Percentiles rank a stretch among this genome's conserved stretches.
Evolutionary conservation across 768 basidiomycete genomes (phyloP).

Genomic region (Lactarius deliciosus): DNA sequence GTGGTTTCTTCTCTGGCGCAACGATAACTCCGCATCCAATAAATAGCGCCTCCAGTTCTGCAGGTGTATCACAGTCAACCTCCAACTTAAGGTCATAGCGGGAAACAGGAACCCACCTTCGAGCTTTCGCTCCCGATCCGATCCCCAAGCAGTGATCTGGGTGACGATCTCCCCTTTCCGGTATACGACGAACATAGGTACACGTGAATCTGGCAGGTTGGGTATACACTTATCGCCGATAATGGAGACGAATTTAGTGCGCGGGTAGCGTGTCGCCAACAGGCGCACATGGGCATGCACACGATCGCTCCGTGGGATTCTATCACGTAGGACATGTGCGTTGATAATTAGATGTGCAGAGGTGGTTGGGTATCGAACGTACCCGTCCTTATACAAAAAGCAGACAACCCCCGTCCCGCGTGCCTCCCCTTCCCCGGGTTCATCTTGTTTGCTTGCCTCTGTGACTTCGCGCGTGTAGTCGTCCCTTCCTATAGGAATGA

Average conservation of each 20-base stretch:
- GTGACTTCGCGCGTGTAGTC: slow-evolving; percentile 96
- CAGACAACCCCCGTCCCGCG: slow-evolving; percentile 91
- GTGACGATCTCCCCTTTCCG: slow-evolving; percentile 87
- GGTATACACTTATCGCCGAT: slow-evolving; percentile 93
- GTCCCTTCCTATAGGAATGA: slow-evolving; percentile 87
- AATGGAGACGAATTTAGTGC: slow-evolving; percentile 95
- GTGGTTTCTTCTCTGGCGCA: slow-evolving; percentile 47
- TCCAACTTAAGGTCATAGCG: slow-evolving; percentile 7
- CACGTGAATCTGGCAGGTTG: slow-evolving; percentile 87
- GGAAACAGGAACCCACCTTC: slow-evolving; percentile 56
- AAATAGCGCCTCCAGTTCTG: slow-evolving; percentile 72
- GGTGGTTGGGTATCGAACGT: slow-evolving; percentile 35
- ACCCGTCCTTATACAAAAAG: slow-evolving; percentile 95
- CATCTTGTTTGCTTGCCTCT: slow-evolving; percentile 76
- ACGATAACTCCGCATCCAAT: slow-evolving; percentile 66
- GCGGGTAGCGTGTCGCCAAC: slow-evolving; percentile 81
- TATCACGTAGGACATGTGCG: slow-evolving; percentile 35
- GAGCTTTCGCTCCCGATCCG: slow-evolving; percentile 68
- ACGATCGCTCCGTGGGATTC: slow-evolving; percentile 78
- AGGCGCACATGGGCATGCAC: slow-evolving; percentile 65
- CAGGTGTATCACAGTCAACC: slow-evolving; percentile 4
- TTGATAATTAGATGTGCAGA: background rate
- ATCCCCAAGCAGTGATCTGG: slow-evolving; percentile 84
- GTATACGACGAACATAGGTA: slow-evolving; percentile 93
- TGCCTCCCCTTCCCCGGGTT: slow-evolving; percentile 61